Conservation (phyloP, 208 protist genomes). For the Trypanosoma melophagium region DNA sequence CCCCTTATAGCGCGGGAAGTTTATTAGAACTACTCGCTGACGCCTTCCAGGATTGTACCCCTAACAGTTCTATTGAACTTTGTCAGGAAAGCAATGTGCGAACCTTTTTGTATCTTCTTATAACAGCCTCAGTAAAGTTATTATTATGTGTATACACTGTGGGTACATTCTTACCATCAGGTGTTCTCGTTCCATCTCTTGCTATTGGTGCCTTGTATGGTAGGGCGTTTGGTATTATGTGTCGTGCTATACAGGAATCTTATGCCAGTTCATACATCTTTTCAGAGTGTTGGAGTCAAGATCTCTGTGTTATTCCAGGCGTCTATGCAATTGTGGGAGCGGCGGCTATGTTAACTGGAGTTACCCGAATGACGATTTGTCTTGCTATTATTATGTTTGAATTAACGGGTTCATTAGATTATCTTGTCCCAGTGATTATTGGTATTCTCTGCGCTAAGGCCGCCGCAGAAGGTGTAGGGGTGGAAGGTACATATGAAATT, state of each 20-base stretch:
- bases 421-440: slow-evolving; percentile 78
- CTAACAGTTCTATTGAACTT: slow-evolving; percentile 43
- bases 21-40: slow-evolving; percentile 69
- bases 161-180: slow-evolving; percentile 76
- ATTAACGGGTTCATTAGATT: slow-evolving; percentile 83
- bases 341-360: slow-evolving; percentile 89
- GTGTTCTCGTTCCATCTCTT: slow-evolving; percentile 92
- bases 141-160: slow-evolving; percentile 62
- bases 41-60: slow-evolving; percentile 78
- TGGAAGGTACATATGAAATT: slow-evolving; percentile 78
- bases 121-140: slow-evolving; percentile 54
- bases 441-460: slow-evolving; percentile 69
- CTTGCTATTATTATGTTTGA: slow-evolving; percentile 95
- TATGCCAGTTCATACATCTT: slow-evolving; percentile 59
- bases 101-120: slow-evolving; percentile 57
- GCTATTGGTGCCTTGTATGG: slow-evolving; percentile 87
- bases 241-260: slow-evolving; percentile 58
- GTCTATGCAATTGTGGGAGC: slow-evolving; percentile 93
- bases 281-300: slow-evolving; percentile 59
- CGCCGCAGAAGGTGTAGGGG: slow-evolving; percentile 68
- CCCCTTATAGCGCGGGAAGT: slow-evolving; percentile 55
- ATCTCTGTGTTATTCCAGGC: slow-evolving; percentile 82
- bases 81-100: slow-evolving; percentile 45
- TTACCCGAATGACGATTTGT: slow-evolving; percentile 92
- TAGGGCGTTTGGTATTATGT: slow-evolving; percentile 65